Conservation (phyloP, 163 green algal genomes). For the Scenedesmus sp. region DNA sequence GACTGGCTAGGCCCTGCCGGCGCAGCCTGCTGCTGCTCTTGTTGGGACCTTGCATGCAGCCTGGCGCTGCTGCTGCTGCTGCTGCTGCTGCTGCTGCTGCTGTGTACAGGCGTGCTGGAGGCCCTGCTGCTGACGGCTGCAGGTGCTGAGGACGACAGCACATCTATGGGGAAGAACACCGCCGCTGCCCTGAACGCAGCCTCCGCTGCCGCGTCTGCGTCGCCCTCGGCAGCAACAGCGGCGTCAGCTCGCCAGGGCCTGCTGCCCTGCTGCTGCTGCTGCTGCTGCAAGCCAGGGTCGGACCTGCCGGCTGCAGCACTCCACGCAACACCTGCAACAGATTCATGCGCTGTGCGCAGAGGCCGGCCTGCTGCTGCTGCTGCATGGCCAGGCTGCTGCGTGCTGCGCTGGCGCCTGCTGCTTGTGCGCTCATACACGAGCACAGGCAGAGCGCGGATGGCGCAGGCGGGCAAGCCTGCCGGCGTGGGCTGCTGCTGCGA, state of each 20-base stretch:
- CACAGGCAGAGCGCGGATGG: constrained; percentile 82
- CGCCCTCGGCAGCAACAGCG: neutral
- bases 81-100: constrained; percentile 1
- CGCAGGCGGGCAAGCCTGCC: constrained; percentile 73
- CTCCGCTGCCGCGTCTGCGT: neutral
- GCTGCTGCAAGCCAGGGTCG: neutral
- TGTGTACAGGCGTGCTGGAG: neutral
- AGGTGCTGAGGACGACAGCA: neutral
- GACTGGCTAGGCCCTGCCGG: neutral
- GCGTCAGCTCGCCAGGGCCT: neutral
- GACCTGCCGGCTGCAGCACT: neutral
- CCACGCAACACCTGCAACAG: neutral
- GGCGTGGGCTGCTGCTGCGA: constrained; percentile 26
- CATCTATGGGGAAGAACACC: neutral
- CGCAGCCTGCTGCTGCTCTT: neutral
- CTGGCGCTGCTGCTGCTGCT: neutral
- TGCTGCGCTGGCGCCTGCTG: neutral
- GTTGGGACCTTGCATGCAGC: neutral
- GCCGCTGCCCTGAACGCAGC: neutral
- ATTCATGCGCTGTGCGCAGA: neutral
- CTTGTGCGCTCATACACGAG: constrained; percentile 73
- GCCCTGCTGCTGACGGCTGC: neutral
- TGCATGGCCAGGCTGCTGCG: neutral
- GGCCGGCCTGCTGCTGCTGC: neutral
- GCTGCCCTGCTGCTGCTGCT: neutral